Evolutionary conservation across 345 rosid genomes (phyloP), one percentile per base, ranked within the genome.

Genomic region (Aquilaria malaccensis): DNA sequence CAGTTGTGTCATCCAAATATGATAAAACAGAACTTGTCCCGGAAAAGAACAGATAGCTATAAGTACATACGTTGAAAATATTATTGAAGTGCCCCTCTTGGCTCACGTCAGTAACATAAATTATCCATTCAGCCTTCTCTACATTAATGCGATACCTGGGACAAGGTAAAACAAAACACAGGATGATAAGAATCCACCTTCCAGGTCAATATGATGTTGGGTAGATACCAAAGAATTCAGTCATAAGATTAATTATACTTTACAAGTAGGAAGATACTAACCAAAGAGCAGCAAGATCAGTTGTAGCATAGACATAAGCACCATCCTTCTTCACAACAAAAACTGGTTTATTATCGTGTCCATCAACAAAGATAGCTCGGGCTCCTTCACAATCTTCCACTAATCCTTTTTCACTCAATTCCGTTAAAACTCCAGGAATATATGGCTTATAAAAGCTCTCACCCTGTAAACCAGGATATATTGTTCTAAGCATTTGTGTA

Each of bases 261-360:
- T 37, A 37, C 43, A 37, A 37, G 7, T 10, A 0, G n/a, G 13
- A 14, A 29, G 37, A 30, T 13, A 75, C 88, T 70, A 60, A 94
- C 99, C 99, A 88, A 61, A 94, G 83, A 60, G 99, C 97, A 74
- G 99, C 12, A 45, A 94, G 72, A 74, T 94, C 99, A 58, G 99
- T 94, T 52, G 97, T 86, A 30, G 97, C 97, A 71, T 94, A 94
- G 77, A 88, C 88, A 82, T 63, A 94, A 62, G 96, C 97, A 52
- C 97, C 99, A 62, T 90, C 97, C 72, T 87, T 90, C 87, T 94
- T 94, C 69, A 94, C 89, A 67, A 94, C 86, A 45, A 94, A 88
- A 71, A 94, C 89, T 56, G 99, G 99, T 71, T 86, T 88, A 62
- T 80, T 79, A 67, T 62, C 47, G 7, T 9, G 43, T 52, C 99